Conservation (phyloP, 768 basidiomycete species). For the Fomitopsis serialis region DNA sequence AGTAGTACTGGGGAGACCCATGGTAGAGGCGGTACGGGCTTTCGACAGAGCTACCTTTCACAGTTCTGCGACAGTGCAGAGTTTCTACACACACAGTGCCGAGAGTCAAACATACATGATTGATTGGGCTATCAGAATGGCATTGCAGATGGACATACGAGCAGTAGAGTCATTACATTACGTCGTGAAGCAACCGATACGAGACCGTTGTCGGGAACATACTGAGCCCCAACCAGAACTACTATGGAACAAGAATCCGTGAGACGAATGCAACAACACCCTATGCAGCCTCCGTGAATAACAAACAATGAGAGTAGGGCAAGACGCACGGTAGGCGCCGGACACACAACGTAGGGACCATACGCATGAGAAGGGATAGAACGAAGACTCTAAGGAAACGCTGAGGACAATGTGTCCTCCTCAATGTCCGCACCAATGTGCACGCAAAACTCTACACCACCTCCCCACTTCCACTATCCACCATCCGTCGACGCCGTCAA, state of each 20-base stretch:
- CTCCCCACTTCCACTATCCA: not conserved
- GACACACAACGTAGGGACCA: not conserved
- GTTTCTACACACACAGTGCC: no score
- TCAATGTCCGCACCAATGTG: not conserved
- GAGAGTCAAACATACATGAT: no score
- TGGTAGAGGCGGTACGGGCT: no score
- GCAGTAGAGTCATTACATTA: not conserved
- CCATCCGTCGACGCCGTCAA: not conserved
- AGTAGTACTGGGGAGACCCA: no score
- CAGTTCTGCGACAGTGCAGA: no score
- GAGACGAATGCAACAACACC: conserved; percentile 6
- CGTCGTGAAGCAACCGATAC: not conserved
- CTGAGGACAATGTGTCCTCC: not conserved
- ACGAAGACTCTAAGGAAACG: not conserved
- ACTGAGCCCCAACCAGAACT: not conserved
- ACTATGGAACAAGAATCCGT: not conserved
- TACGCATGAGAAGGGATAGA: not conserved
- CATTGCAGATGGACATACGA: not conserved
- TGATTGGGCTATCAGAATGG: not conserved
- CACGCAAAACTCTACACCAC: not conserved
- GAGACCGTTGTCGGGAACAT: not conserved
- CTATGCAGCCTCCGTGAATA: not conserved
- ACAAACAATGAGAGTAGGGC: not conserved
- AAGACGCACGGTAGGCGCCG: not conserved
- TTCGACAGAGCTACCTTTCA: no score